Percentiles rank a stretch among this genome's conserved stretches.
phyloP scores from a whole-genome alignment of 2,329 filamentous ascomycete species.

The Lasiodiplodia citricola region DNA sequence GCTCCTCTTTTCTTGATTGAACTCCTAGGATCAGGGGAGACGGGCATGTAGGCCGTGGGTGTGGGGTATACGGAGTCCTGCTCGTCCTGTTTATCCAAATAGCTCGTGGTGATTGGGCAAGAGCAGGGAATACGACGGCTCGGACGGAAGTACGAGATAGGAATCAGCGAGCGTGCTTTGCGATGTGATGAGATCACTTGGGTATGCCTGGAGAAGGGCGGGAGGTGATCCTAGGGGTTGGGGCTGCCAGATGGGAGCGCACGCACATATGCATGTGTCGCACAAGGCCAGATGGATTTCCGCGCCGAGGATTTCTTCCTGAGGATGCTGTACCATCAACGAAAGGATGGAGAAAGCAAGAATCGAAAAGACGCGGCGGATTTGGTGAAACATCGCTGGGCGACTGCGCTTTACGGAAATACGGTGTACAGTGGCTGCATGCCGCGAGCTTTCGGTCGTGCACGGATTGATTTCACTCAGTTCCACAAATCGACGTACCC shows the following conservation, averaged over 20 bases:
- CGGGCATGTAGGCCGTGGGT: not conserved
- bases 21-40: not conserved
- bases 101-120: not conserved
- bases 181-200: not conserved
- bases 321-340: not conserved
- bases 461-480: not conserved
- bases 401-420: not conserved
- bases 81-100: not conserved
- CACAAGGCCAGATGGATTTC: not conserved
- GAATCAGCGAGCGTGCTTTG: not conserved
- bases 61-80: not conserved
- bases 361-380: not conserved
- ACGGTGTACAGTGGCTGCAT: not conserved
- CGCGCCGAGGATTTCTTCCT: too few relatives aligned
- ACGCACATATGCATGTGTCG: not conserved
- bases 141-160: not conserved
- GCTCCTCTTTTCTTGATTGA: not conserved
- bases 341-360: not conserved
- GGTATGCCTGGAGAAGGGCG: not conserved
- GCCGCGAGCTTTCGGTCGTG: not conserved
- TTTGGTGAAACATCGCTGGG: not conserved
- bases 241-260: not conserved
- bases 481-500: not conserved
- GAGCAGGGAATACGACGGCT: not conserved
- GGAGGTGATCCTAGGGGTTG: not conserved